These are phyloP conservation scores for Zychaea mexicana DNA, from an alignment of 371 early-diverging fungal species.

Conservation along the genomic window DNA sequence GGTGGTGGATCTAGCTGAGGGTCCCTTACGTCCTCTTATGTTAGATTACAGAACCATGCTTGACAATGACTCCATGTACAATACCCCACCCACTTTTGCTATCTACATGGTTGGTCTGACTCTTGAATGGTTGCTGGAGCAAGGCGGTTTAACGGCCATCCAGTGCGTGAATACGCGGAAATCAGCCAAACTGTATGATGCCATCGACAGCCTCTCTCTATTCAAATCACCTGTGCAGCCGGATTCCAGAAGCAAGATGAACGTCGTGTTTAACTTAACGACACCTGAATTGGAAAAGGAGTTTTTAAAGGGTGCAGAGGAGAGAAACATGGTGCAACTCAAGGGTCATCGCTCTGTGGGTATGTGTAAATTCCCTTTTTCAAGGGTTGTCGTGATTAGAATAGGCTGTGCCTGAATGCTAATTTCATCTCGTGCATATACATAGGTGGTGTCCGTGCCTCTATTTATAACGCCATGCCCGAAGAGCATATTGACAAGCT, in stretches of 20 bases:
- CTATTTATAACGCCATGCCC: conserved; percentile 93
- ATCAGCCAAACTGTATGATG: conserved; percentile 68
- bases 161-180: conserved; percentile 67
- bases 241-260: conserved; percentile 82
- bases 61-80: conserved; percentile 88
- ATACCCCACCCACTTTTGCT: conserved; percentile 96
- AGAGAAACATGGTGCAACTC: conserved; percentile 79
- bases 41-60: conserved; percentile 85
- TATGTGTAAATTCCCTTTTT: too few relatives aligned
- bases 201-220: conserved; percentile 66
- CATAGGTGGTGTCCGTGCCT: conserved; percentile 89
- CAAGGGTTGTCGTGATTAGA: too few relatives aligned
- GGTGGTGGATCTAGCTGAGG: conserved; percentile 52
- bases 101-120: conserved; percentile 92
- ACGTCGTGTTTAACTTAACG: conserved; percentile 85
- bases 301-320: conserved; percentile 83
- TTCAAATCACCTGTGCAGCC: conserved; percentile 73
- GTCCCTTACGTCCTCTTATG: conserved; percentile 75
- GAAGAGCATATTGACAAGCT: conserved; percentile 79
- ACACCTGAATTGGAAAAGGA: conserved; percentile 73
- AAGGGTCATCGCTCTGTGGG: conserved; percentile 91
- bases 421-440: neutral
- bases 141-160: conserved; percentile 80
- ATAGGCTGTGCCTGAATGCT: too few relatives aligned
- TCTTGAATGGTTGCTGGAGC: conserved; percentile 76